Conservation (phyloP, 345 rosid genomes). For the Acer saccharum region DNA sequence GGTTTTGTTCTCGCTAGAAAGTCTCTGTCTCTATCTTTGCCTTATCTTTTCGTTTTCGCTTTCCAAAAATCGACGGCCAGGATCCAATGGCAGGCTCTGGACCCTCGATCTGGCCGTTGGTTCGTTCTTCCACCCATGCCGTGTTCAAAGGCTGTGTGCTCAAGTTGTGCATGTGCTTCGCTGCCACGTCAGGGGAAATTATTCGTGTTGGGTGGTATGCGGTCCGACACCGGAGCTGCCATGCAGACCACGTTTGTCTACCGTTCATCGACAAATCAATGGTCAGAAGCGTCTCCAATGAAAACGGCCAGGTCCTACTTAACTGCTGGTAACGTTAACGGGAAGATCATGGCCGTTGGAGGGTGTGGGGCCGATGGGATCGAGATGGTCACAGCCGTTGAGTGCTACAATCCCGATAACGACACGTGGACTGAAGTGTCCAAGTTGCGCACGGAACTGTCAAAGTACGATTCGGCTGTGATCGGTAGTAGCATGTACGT, state of each 20-base stretch:
- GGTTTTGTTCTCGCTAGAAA: conserved; percentile 41
- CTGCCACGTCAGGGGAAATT: conserved; percentile 61
- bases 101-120: conserved; percentile 66
- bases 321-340: conserved; percentile 42
- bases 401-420: conserved; percentile 46
- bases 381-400: conserved; percentile 47
- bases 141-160: conserved; percentile 39
- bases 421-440: conserved; percentile 53
- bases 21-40: conserved; percentile 50
- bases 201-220: conserved; percentile 67
- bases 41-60: conserved; percentile 61
- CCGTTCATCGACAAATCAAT: conserved; percentile 51
- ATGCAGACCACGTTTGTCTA: conserved; percentile 40
- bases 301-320: conserved; percentile 51
- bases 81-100: conserved; percentile 75
- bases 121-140: conserved; percentile 68
- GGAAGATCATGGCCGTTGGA: conserved; percentile 63
- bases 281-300: conserved; percentile 70
- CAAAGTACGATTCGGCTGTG: conserved; percentile 73
- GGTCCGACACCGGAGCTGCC: conserved; percentile 39
- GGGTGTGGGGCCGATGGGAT: conserved; percentile 40
- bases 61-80: conserved; percentile 58
- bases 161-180: conserved; percentile 68
- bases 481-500: conserved; percentile 48
- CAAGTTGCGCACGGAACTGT: conserved; percentile 38